Evolutionary conservation across 1,284 basidiomycete species (phyloP), one percentile per base, ranked within the genome.

Genomic region (Apiotrichum siamense): DNA sequence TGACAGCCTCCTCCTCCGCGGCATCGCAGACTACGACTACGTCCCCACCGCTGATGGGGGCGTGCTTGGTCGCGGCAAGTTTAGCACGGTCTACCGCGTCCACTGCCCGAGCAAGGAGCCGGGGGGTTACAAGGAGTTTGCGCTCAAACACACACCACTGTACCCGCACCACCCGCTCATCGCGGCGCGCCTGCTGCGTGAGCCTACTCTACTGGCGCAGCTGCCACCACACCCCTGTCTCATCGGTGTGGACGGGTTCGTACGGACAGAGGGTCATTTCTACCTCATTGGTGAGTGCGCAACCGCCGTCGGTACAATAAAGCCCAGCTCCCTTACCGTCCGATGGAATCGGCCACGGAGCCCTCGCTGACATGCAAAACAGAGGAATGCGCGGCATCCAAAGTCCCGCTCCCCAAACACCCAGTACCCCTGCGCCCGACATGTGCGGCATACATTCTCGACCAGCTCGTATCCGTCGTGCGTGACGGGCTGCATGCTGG

Each of bases 131-230:
- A 44, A 48, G 23, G 47, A 77, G 75, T 78, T 73, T 58, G 79
- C 79, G 0, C 70, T 81, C 61, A 80, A 81, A 57, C 78, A 80
- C 61, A 81, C 80, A 3, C 76, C 79, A 4, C 69, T 81, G 18
- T 77, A 79, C 52, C 77, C 78, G 1, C 80, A 81, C 56, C 80
- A 81, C 57, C 78, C 78, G 6, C 68, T 81, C 23, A 80, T 81
- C 47, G 75, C 79, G 3, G 75, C 76, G 0, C 70, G 80, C 5
- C 67, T 81, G 10, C 65, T 81, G 0, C 75, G 80, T 25, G 79
- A 81, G 51, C 79, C 80, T 0, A 77, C 75, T 0, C 70, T 81
- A 15, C 68, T 81, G 15, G 77, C 78, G 2, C 76, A 80, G 60
- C 68, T 81, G 1, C 75, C 77, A 0, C 76, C 77, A 1, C 79